Percentiles rank a stretch among this genome's conserved stretches.
phyloP scores from a whole-genome alignment of 108 stramenopile genomes.

The Skeletonema tropicum region DNA sequence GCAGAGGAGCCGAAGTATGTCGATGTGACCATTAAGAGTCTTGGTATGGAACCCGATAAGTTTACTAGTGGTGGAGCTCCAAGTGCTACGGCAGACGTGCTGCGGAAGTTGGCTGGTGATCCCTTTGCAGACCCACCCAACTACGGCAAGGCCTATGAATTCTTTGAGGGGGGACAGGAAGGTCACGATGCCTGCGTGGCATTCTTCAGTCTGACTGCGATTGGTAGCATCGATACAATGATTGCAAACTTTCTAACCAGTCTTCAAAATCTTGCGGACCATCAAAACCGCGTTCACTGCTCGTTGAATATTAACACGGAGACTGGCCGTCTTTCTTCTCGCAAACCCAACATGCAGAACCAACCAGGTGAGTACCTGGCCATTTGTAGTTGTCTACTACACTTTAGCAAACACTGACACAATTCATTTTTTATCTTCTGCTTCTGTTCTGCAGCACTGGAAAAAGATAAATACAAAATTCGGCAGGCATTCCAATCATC shows the following conservation, averaged over 20 bases:
- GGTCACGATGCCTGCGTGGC: constrained; percentile 95
- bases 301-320: constrained; percentile 98
- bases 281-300: constrained; percentile 94
- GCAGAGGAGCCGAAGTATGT: constrained; percentile 69
- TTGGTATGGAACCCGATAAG: constrained; percentile 85
- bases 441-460: constrained; percentile 68
- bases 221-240: constrained; percentile 97
- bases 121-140: constrained; percentile 86
- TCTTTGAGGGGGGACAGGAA: constrained; percentile 77
- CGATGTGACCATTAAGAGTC: constrained; percentile 80
- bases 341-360: constrained; percentile 98
- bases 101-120: constrained; percentile 86
- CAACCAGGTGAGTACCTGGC: constrained; percentile 67
- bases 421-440: background rate
- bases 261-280: constrained; percentile 90
- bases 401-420: background rate
- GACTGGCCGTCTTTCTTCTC: constrained; percentile 95
- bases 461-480: constrained; percentile 96
- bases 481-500: constrained; percentile 93
- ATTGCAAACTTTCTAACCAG: constrained; percentile 88
- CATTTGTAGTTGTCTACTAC: background rate
- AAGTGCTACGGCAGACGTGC: constrained; percentile 88
- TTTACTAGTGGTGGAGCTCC: constrained; percentile 89
- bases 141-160: constrained; percentile 88
- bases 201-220: constrained; percentile 82